A percentile compares a stretch with the other conserved stretches of the same genome.
These are phyloP conservation scores for Murraya paniculata DNA, from an alignment of 345 rosid genomes.

Conservation along the genomic window DNA sequence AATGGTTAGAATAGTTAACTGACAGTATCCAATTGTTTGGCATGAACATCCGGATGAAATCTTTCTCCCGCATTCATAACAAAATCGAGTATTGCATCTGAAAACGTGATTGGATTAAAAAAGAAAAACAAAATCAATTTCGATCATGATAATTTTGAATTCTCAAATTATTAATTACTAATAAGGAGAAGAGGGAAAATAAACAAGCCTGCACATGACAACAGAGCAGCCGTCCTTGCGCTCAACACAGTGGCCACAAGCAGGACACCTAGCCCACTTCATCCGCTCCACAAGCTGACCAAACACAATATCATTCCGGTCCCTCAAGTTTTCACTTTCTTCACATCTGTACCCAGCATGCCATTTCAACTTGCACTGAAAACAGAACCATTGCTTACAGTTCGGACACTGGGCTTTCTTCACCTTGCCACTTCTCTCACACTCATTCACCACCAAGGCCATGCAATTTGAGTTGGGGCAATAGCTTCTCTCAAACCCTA, in stretches of 20 bases:
- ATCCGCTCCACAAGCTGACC: slow-evolving; percentile 27
- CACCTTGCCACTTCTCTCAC: slow-evolving; percentile 14
- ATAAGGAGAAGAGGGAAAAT: neutral
- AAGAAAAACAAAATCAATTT: no score
- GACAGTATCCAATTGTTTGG: neutral
- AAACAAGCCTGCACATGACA: neutral
- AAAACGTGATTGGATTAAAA: neutral
- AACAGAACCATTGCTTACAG: slow-evolving; percentile 31
- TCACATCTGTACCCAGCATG: slow-evolving; percentile 30
- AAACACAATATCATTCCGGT: slow-evolving; percentile 22
- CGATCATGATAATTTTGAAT: neutral
- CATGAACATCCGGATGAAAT: neutral
- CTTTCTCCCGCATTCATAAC: neutral
- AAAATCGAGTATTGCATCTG: neutral
- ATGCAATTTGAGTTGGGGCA: slow-evolving; percentile 33
- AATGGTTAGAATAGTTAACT: neutral
- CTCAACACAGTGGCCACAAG: slow-evolving; percentile 31
- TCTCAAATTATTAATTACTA: no score
- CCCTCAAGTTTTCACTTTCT: slow-evolving; percentile 19
- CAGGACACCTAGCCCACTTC: slow-evolving; percentile 27
- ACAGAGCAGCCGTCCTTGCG: slow-evolving; percentile 20
- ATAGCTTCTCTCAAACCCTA: slow-evolving; percentile 18
- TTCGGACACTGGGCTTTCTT: slow-evolving; percentile 25
- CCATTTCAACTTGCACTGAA: slow-evolving; percentile 27
- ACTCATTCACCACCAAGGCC: slow-evolving; percentile 29